Evolutionary conservation across 2,329 filamentous ascomycete genomes (phyloP), one percentile per base, ranked within the genome.

Genomic region (Penicillium expansum): DNA sequence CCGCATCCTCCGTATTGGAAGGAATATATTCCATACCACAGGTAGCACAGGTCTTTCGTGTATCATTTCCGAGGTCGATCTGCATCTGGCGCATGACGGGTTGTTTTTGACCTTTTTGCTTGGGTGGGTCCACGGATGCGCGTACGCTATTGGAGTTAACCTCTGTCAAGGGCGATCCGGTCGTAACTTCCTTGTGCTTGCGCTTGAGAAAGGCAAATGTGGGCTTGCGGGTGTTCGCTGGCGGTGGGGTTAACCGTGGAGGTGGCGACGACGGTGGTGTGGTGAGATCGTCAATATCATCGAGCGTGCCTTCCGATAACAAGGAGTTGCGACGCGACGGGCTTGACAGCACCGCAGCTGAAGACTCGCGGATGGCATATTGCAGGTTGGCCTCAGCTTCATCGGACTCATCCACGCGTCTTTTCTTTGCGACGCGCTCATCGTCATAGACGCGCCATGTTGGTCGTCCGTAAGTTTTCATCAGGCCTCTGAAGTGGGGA

Each of bases 1-100:
- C 80, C n/a, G 78, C 76, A 63, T 89, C 86, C 64, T 87, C 84
- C 7, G 76, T 72, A 48, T 82, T 82, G 0, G 85, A 86, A 4
- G 84, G 82, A 33, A 85, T 79, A 63, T 88, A 89, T 52, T 86
- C 83, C 86, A 89, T 89, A 1, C 83, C 83, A 64, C 86, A 89
- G 3, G 75, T 76, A 37, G 76, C 75, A 71, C 86, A 89, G 11
- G 80, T 83, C 62, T 82, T 82, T 45, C 82, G 79, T 38, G 81
- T 73, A 41, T 82, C 79, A 38, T 78, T 75, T 2, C 83, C 84
- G 13, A 87, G 74, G 63, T 85, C 83, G 58, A 87, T 79, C 63
- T 85, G 82, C 77, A 84, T 84, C 67, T 87, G 85, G 48, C 80
- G 80, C 57, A 86, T 65, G 8, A 68, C 67, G 5, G 68, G 67